phyloP scores from a whole-genome alignment of 2,329 filamentous ascomycete genomes.

The Aspergillus sp. region DNA sequence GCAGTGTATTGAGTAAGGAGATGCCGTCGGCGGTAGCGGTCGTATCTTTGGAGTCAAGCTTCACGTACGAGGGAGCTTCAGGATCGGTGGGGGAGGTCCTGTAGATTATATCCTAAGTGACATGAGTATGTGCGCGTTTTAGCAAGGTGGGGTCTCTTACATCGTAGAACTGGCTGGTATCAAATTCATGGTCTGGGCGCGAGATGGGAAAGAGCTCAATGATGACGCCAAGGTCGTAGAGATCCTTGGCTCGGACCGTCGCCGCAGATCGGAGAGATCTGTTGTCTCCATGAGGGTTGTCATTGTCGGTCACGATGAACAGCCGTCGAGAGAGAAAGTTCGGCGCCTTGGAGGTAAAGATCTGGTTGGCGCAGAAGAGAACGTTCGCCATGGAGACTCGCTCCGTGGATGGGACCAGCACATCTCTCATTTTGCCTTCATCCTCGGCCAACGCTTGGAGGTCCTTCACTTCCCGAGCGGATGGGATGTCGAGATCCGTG shows the following conservation, averaged over 20 bases:
- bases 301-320: constrained; percentile 96
- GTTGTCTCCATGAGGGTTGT: constrained; percentile 73
- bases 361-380: constrained; percentile 91
- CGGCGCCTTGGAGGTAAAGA: constrained; percentile 90
- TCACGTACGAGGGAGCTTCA: constrained; percentile 58
- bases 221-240: constrained; percentile 87
- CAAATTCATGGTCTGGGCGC: constrained; percentile 67
- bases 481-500: constrained; percentile 81
- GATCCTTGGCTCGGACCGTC: constrained; percentile 83
- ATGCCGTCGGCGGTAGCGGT: constrained; percentile 72
- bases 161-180: constrained; percentile 85
- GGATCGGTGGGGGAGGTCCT: constrained; percentile 67
- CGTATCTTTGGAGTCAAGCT: constrained; percentile 52
- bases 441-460: constrained; percentile 75
- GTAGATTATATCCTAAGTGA: constrained; percentile 79
- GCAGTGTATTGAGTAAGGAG: constrained; percentile 71
- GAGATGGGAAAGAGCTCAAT: constrained; percentile 94
- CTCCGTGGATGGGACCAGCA: constrained; percentile 69
- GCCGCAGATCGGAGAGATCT: constrained; percentile 73
- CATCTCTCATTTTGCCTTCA: constrained; percentile 65
- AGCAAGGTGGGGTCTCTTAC: constrained; percentile 44
- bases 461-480: constrained; percentile 79
- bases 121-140: constrained; percentile 16
- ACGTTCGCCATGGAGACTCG: constrained; percentile 80
- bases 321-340: constrained; percentile 90